Evolutionary conservation across 108 stramenopile genomes (phyloP), one percentile per base, ranked within the genome.

Genomic region (Cylindrotheca closterium): DNA sequence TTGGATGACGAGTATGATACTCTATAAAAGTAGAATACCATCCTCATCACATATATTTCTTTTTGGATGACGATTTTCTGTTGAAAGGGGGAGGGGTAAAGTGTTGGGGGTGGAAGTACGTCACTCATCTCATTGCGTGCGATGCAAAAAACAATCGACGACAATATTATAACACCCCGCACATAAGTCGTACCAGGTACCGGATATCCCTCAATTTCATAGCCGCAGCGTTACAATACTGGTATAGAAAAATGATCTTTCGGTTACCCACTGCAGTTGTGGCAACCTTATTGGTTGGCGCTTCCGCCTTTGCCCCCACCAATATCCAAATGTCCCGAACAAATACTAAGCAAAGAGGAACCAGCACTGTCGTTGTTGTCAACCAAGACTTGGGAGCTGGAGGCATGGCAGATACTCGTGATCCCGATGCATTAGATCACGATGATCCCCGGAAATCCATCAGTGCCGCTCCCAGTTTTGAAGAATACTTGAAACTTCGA

Each of bases 361-460:
- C 37, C 37, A 42, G 37, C 15, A 42, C 37, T 42, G 15, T 42
- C 37, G 37, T 42, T 15, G 37, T 42, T 15, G 37, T 42, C 37
- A 42, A 10, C 37, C 37, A 7, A 42, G 15, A 7, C 15, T 15
- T 75, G 26, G 85, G 81, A n/a, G 66, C 79, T 45, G 86, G 86
- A 51, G 86, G 86, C 45, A 84, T 84, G 86, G 75, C 73, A 26
- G 83, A 88, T 63, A 88, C 86, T 63, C 81, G 86, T 53, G 74
- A 88, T 70, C 88, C 88, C 55, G 83, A 80, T 29, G 54, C 79
- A 17, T 51, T 63, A 48, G 55, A 51, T 31, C 68, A 90, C 69
- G 77, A 83, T 50, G 89, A 90, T 73, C 78, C 82, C 30, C 86
- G 89, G 60, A 87, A 90, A 77, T 81, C 82, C 57, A 90, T 90